Evolutionary conservation across 1,284 basidiomycete species (phyloP), one percentile per base, ranked within the genome.

Genomic region (Thecaphora thlaspeos): DNA sequence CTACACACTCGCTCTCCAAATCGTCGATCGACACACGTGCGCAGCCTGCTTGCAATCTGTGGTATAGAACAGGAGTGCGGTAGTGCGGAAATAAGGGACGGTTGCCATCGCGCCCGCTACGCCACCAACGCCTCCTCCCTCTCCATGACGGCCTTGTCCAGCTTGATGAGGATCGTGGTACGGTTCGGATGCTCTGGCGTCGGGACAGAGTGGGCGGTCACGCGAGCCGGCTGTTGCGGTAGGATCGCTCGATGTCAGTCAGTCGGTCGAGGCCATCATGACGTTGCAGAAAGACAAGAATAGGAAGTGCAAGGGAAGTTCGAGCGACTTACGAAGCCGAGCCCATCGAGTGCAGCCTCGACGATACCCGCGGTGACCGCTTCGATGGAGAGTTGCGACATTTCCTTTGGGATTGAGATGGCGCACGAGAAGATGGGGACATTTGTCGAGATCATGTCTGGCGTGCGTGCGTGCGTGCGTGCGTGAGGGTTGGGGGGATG

Each of bases 381-480:
- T 34, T 93, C 96, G 74, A 93, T 96, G 71, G 88, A 92, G 36
- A 99, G 83, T 71, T 91, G 88, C 61, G 86, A 88, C 86, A 98
- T 88, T 73, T 98, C 95, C 68, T 87, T 87, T 7, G 94, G 95
- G 22, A 97, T 88, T 18, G 91, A 91, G 59, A 99, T 91, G 69
- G 89, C 83, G 62, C 89, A 86, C 50, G 95, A 92, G 63, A 97
- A 84, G 19, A 88, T 84, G 12, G 95, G 93, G 74, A 91, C 88
- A 76, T 99, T 97, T 81, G 95, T 90, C 56, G 94, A 89, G 64
- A 99, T 91, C 95, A 98, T 97, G 80, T 97, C 92, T 94, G 71
- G 43, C 18, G 26, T 5, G 7, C 26, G 26, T n/a, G n/a, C 32
- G 32, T 34, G 32, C 32, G 17, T 34, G 17, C 32, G n/a, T 38